These are phyloP conservation scores for Marasmius fiardii DNA, from an alignment of 1,284 basidiomycete species.

Conservation along the genomic window DNA sequence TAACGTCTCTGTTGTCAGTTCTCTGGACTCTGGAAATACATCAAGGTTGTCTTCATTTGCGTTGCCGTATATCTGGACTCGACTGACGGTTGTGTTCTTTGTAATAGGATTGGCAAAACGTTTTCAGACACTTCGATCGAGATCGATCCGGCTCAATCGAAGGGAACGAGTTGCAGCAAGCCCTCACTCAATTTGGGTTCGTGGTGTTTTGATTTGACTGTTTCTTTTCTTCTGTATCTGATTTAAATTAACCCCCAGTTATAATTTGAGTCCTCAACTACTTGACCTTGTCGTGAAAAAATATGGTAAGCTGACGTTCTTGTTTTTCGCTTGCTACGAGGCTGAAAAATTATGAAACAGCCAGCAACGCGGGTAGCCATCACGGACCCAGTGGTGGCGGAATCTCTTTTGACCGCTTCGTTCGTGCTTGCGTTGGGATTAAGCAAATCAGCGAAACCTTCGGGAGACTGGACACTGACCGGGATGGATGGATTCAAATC, in stretches of 20 bases:
- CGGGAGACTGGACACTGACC: constrained; percentile 53
- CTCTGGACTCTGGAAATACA: constrained; percentile 75
- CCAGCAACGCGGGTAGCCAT: constrained; percentile 48
- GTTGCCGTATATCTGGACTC: background rate
- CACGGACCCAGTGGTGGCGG: constrained; percentile 36
- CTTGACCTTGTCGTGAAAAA: constrained; percentile 61
- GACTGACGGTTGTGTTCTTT: background rate
- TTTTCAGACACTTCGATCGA: constrained; percentile 76
- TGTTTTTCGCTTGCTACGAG: background rate
- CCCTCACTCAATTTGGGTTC: constrained; percentile 66
- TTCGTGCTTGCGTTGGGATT: constrained; percentile 76
- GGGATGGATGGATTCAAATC: constrained; percentile 75
- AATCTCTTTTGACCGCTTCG: constrained; percentile 81
- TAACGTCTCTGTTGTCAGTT: constrained; percentile 40
- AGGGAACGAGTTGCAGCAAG: constrained; percentile 56
- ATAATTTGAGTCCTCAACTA: constrained; percentile 61
- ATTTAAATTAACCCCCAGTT: constrained; percentile 30
- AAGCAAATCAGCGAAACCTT: constrained; percentile 75
- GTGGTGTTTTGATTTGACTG: constrained; percentile 8
- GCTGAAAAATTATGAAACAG: constrained; percentile 32
- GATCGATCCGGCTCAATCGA: constrained; percentile 78
- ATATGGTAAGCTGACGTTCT: constrained; percentile 51
- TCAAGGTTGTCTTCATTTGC: constrained; percentile 46
- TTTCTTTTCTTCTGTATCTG: background rate
- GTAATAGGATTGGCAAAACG: constrained; percentile 71